A percentile compares a stretch with the other conserved stretches of the same genome.
Evolutionary conservation across 208 protist species (phyloP).

Genomic region (Blastocrithidia nonstop): DNA sequence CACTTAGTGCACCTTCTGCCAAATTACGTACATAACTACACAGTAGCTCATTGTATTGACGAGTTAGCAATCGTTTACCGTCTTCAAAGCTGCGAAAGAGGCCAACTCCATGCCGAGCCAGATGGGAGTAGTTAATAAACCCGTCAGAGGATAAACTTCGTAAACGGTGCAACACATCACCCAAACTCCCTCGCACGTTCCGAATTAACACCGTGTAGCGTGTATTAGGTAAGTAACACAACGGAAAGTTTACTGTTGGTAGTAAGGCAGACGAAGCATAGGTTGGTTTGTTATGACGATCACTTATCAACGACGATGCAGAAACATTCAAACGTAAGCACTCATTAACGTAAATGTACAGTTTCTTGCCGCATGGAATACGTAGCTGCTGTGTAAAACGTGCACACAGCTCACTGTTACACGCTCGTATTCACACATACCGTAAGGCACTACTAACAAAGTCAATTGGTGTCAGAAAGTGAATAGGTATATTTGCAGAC

Average conservation of each 20-base stretch:
- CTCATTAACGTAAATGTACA: constrained; percentile 9
- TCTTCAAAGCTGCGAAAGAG: constrained; percentile 35
- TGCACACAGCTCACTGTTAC: background rate
- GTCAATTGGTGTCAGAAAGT: constrained; percentile 61
- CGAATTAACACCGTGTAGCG: constrained; percentile 57
- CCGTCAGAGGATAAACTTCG: constrained; percentile 19
- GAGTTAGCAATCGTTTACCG: constrained; percentile 38
- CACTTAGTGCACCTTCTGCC: constrained; percentile 35
- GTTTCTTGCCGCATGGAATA: no score
- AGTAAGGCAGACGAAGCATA: no score
- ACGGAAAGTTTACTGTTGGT: constrained; percentile 27
- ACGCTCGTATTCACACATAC: constrained; percentile 31
- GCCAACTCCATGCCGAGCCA: constrained; percentile 50
- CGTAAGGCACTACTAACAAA: constrained; percentile 32
- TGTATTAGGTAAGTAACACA: constrained; percentile 27
- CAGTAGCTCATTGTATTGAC: constrained; percentile 49
- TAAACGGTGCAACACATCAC: constrained; percentile 49
- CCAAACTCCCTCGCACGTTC: constrained; percentile 33
- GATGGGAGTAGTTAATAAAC: constrained; percentile 66
- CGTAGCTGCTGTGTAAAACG: background rate
- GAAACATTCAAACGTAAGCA: constrained; percentile 7
- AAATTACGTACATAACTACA: constrained; percentile 26
- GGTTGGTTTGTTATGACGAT: constrained; percentile 1
- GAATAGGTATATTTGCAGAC: constrained; percentile 12
- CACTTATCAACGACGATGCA: background rate